Evolutionary conservation across 306 rosid genomes (phyloP).

Genomic region (barrel medic (Medicago truncatula)): DNA sequence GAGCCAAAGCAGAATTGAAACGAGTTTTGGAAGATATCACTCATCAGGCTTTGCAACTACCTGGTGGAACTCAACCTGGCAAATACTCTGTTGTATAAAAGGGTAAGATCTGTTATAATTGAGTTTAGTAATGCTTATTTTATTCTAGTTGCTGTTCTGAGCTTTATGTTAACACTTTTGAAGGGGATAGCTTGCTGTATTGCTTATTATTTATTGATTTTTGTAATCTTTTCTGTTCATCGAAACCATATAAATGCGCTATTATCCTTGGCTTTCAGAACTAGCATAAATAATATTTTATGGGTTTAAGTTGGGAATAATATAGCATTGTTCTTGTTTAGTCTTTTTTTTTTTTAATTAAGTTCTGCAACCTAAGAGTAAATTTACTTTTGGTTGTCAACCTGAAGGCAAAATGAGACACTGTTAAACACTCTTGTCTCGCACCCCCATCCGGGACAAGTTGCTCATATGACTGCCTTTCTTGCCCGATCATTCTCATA

Average conservation of each 20-base stretch:
- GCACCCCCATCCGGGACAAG: slow-evolving; percentile 39
- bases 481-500: slow-evolving; percentile 21
- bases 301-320: slow-evolving; percentile 28
- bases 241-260: background rate
- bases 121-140: slow-evolving; percentile 25
- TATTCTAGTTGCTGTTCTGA: slow-evolving; percentile 7
- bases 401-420: slow-evolving; percentile 37
- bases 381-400: slow-evolving; percentile 44
- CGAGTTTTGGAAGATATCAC: slow-evolving; percentile 92
- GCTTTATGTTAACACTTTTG: slow-evolving; percentile 8
- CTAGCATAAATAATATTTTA: background rate
- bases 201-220: background rate
- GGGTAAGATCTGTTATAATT: slow-evolving; percentile 54
- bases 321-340: slow-evolving; percentile 26
- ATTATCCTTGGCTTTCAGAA: slow-evolving; percentile 29
- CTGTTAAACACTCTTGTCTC: slow-evolving; percentile 37
- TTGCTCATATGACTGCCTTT: slow-evolving; percentile 41
- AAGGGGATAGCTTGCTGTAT: background rate
- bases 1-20: slow-evolving; percentile 86
- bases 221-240: slow-evolving; percentile 9
- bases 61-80: slow-evolving; percentile 91
- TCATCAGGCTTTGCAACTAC: slow-evolving; percentile 84
- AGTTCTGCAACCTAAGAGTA: slow-evolving; percentile 38
- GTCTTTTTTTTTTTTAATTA: background rate
- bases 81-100: slow-evolving; percentile 85